These are phyloP conservation scores for Zoysia japonica DNA, from an alignment of 176 grass and related monocot species.

Conservation along the genomic window DNA sequence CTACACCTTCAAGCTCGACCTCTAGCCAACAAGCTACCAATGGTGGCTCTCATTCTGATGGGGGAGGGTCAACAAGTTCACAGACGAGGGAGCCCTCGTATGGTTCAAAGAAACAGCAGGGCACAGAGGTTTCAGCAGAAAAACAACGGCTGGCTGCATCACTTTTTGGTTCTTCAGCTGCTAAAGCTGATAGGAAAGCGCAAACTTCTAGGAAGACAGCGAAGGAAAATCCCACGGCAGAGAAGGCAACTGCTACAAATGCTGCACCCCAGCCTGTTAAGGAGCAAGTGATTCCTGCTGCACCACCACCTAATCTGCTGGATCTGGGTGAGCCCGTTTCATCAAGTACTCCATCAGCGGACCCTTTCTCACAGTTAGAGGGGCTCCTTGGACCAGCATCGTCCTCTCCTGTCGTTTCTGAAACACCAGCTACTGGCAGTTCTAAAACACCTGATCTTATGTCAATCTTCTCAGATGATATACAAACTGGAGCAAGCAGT, in stretches of 20 bases:
- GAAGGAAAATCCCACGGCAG: constrained; percentile 50
- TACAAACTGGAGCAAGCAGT: constrained; percentile 27
- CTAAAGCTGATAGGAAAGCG: constrained; percentile 63
- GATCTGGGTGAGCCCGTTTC: constrained; percentile 71
- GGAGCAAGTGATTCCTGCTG: constrained; percentile 58
- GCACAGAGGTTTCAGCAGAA: constrained; percentile 79
- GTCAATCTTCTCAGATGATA: constrained; percentile 59
- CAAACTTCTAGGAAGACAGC: constrained; percentile 48
- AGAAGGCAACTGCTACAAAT: constrained; percentile 45
- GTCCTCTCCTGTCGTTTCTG: constrained; percentile 31
- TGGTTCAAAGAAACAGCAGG: constrained; percentile 65
- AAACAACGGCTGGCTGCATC: constrained; percentile 92
- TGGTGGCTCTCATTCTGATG: constrained; percentile 58
- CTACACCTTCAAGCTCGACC: constrained; percentile 66
- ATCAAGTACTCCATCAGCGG: constrained; percentile 42
- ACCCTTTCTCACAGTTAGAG: constrained; percentile 87
- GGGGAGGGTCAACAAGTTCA: constrained; percentile 42
- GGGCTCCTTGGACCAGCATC: constrained; percentile 70
- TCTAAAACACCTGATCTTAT: constrained; percentile 70
- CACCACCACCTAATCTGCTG: constrained; percentile 81
- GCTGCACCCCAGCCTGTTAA: constrained; percentile 50
- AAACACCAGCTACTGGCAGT: constrained; percentile 28
- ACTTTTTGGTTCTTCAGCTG: constrained; percentile 71
- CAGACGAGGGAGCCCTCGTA: constrained; percentile 54
- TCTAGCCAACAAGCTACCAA: constrained; percentile 64